phyloP scores from a whole-genome alignment of 148 eudicot genomes.

The Vaccinium darrowii region DNA sequence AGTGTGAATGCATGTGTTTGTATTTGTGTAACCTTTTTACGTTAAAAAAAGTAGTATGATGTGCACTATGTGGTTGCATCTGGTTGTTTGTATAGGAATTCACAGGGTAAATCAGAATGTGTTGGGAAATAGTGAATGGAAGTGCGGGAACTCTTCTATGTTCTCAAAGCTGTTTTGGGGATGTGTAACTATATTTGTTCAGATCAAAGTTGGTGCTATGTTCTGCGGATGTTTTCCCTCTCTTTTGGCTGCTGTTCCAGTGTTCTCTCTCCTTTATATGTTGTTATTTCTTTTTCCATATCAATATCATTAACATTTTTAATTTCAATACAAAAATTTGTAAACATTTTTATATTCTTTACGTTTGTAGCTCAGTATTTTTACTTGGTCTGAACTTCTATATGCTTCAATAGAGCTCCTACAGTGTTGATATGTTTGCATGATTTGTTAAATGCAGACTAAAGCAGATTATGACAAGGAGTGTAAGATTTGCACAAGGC shows the following conservation, averaged over 20 bases:
- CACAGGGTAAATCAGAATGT: background rate
- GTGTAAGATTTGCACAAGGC: slow-evolving; percentile 93
- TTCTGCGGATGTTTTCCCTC: background rate
- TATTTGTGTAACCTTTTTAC: background rate
- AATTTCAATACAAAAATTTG: no score
- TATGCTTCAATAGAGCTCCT: background rate
- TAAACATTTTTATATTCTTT: background rate
- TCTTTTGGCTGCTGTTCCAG: background rate
- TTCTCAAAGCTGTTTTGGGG: background rate
- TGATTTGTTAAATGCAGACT: slow-evolving; percentile 46
- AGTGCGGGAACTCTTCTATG: background rate
- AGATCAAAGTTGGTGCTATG: background rate
- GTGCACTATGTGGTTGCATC: background rate
- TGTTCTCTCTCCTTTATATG: background rate
- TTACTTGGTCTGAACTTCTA: background rate
- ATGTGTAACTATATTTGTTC: background rate
- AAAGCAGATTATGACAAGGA: slow-evolving; percentile 87
- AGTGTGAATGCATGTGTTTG: background rate
- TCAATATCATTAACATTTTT: no score
- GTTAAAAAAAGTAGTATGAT: background rate
- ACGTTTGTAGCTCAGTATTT: background rate
- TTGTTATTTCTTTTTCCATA: background rate
- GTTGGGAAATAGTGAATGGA: background rate
- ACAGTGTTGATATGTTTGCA: background rate
- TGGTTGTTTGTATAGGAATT: background rate